phyloP scores from a whole-genome alignment of 2,329 filamentous ascomycete species.

The Trichophyton benhamiae region DNA sequence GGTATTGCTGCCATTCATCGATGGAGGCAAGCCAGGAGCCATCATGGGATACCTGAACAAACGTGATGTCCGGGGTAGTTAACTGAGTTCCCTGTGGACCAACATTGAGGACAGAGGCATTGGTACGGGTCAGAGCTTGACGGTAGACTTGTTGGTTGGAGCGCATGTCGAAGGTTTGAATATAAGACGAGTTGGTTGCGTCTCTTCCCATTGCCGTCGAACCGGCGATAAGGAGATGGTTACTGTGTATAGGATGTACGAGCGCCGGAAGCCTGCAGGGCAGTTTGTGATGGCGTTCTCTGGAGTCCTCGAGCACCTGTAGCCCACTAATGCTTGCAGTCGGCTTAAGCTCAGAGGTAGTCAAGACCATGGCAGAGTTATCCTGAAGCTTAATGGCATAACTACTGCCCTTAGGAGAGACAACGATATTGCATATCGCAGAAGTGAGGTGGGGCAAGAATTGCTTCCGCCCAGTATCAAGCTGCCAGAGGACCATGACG shows the following conservation, averaged over 20 bases:
- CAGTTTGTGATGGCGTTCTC: slow-evolving; percentile 17
- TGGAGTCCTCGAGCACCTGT: slow-evolving; percentile 39
- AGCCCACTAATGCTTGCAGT: slow-evolving; percentile 74
- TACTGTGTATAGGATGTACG: slow-evolving; percentile 50
- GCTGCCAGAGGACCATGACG: slow-evolving; percentile 81
- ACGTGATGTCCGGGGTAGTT: slow-evolving; percentile 63
- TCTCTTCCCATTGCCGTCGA: slow-evolving; percentile 39
- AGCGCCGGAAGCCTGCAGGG: slow-evolving; percentile 43
- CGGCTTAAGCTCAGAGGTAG: slow-evolving; percentile 77
- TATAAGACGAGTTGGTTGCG: slow-evolving; percentile 42
- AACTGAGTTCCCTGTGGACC: slow-evolving; percentile 60
- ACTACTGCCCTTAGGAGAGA: slow-evolving; percentile 66
- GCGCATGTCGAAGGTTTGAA: slow-evolving; percentile 81
- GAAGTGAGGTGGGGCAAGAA: slow-evolving; percentile 84
- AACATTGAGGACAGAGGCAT: slow-evolving; percentile 67
- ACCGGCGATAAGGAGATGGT: slow-evolving; percentile 56
- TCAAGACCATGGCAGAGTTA: slow-evolving; percentile 82
- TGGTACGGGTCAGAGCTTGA: slow-evolving; percentile 79
- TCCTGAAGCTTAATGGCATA: slow-evolving; percentile 81
- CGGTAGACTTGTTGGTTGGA: slow-evolving; percentile 66
- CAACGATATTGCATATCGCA: slow-evolving; percentile 68
- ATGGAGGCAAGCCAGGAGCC: slow-evolving; percentile 84
- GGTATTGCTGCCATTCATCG: slow-evolving; percentile 75
- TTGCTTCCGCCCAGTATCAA: slow-evolving; percentile 71
- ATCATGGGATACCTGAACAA: slow-evolving; percentile 63